Evolutionary conservation across 768 basidiomycete genomes (phyloP), one percentile per base, ranked within the genome.

Genomic region (Pluteus cervinus): DNA sequence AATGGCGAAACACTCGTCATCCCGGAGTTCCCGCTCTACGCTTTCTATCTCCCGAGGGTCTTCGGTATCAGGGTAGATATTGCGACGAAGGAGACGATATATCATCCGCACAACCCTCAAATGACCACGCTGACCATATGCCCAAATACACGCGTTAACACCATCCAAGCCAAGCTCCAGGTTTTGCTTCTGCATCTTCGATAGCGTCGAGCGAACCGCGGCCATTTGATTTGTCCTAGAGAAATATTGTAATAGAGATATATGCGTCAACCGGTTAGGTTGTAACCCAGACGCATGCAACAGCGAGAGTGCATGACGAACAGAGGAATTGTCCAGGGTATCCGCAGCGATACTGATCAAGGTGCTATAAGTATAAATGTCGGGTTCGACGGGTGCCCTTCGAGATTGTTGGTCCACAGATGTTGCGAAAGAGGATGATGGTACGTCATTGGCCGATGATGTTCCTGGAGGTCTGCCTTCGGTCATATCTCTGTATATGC

Each of bases 71-170:
- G 68, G 68, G 4, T 56, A 43, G 17, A 66, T 47, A 36, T 79
- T 75, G 47, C 75, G 64, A 29, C 80, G 71, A 12, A 90, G 65
- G 7, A 79, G 47, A 22, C 73, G 73, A 47, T 88, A 91, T 21
- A 90, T 70, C 43, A 65, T 62, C 40, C 58, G 53, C 2, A 75
- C 76, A n/a, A 81, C 44, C 37, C 82, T 76, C 15, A 79, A 47
- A 14, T 68, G 71, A 10, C 63, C 57, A 35, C 68, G 69, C 24
- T 61, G 61, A 12, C 71, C 73, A 55, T 74, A 88, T 0, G 81
- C 80, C 79, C 77, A 83, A 7, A 91, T 60, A 48, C 73, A 76
- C 5, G 75, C 68, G 50, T 89, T 90, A 46, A 82, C 50, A 8
- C 79, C 82, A 37, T 81, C 81, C 15, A 84, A 45, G 5, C 76